Percentiles rank a stretch among this genome's conserved stretches.
Evolutionary conservation across 2,329 filamentous ascomycete species (phyloP).

Genomic region (Parafenestella ontariensis): DNA sequence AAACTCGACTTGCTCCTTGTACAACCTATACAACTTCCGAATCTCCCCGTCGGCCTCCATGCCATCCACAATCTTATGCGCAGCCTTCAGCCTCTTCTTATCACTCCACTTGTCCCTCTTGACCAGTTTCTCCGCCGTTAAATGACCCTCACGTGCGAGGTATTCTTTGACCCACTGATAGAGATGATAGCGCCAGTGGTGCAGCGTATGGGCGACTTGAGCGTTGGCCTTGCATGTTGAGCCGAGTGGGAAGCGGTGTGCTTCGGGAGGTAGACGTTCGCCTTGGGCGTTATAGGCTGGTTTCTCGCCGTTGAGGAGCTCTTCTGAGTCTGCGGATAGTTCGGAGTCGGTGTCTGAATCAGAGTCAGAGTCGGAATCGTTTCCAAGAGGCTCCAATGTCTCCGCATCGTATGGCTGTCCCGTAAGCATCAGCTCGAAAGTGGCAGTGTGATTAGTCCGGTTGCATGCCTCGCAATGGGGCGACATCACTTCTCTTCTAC

Average conservation of each 20-base stretch:
- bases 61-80: slow-evolving; percentile 67
- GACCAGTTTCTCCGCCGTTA: slow-evolving; percentile 64
- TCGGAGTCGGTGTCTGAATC: slow-evolving; percentile 33
- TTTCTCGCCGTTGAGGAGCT: slow-evolving; percentile 29
- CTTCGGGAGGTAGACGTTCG: slow-evolving; percentile 37
- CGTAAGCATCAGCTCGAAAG: slow-evolving; percentile 66
- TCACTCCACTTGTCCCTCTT: slow-evolving; percentile 67
- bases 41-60: slow-evolving; percentile 70
- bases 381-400: slow-evolving; percentile 68
- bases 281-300: slow-evolving; percentile 33
- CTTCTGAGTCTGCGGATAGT: slow-evolving; percentile 29
- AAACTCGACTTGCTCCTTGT: slow-evolving; percentile 63
- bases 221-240: slow-evolving; percentile 67
- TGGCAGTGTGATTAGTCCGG: slow-evolving; percentile 71
- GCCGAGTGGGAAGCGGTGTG: slow-evolving; percentile 39
- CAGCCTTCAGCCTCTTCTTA: slow-evolving; percentile 65
- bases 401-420: slow-evolving; percentile 71
- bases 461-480: slow-evolving; percentile 73
- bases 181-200: slow-evolving; percentile 79
- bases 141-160: slow-evolving; percentile 65
- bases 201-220: slow-evolving; percentile 72
- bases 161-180: slow-evolving; percentile 73
- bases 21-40: slow-evolving; percentile 68
- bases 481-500: slow-evolving; percentile 19
- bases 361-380: slow-evolving; percentile 46